Evolutionary conservation across 2,329 filamentous ascomycete genomes (phyloP).

Genomic region (Nemania sp.): DNA sequence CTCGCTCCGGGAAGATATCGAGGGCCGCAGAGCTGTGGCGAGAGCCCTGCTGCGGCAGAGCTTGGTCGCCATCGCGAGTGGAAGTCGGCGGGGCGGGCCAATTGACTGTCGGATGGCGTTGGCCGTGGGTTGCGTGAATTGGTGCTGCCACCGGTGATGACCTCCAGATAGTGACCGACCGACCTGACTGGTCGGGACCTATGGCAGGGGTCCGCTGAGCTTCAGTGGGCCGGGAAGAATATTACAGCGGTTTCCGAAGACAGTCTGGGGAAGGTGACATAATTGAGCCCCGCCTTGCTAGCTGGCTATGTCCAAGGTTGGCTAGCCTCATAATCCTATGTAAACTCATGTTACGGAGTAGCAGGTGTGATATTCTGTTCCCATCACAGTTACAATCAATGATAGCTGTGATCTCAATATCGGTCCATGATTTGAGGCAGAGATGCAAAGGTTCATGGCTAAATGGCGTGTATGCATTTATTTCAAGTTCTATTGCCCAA

Average conservation of each 20-base stretch:
- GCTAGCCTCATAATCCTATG: too few species aligned
- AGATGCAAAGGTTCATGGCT: too few species aligned
- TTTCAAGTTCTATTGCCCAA: too few species aligned
- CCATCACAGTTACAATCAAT: too few species aligned
- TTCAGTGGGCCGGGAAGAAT: slow-evolving; percentile 16
- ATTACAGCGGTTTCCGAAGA: slow-evolving; percentile 20
- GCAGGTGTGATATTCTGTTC: too few species aligned
- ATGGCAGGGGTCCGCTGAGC: neutral
- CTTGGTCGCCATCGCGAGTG: slow-evolving; percentile 61
- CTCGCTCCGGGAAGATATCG: slow-evolving; percentile 48
- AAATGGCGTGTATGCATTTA: too few species aligned
- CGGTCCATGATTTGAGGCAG: too few species aligned
- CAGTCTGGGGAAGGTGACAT: too few species aligned
- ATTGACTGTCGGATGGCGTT: slow-evolving; percentile 44
- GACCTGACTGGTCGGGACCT: neutral
- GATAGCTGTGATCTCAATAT: too few species aligned
- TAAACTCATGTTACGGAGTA: too few species aligned
- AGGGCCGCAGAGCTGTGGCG: slow-evolving; percentile 59
- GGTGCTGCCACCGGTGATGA: too few species aligned
- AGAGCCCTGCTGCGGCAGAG: slow-evolving; percentile 60
- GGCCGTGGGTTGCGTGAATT: slow-evolving; percentile 21
- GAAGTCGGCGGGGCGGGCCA: slow-evolving; percentile 44
- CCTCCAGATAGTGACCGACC: slow-evolving; percentile 6
- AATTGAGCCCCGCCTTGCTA: neutral
- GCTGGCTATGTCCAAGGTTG: neutral